Evolutionary conservation across 163 green algal genomes (phyloP).

Genomic region (Volvox carteri): DNA sequence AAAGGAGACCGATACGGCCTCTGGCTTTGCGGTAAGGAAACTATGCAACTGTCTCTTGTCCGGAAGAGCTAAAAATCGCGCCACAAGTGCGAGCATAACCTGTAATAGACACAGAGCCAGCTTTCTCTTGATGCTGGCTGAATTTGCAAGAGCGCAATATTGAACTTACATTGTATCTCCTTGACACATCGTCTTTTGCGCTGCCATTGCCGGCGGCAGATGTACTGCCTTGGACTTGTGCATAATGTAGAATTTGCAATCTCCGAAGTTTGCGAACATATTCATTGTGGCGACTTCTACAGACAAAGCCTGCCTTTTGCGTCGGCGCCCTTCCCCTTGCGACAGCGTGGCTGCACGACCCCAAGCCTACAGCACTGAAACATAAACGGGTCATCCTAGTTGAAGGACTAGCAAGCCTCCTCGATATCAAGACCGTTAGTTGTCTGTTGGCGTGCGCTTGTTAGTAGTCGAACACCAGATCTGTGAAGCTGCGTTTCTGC

Average conservation of each 20-base stretch:
- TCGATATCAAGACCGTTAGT: not conserved
- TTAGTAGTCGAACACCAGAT: no score
- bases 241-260: not conserved
- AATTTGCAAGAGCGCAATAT: not conserved
- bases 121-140: not conserved
- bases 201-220: not conserved
- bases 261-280: not conserved
- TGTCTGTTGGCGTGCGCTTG: no score
- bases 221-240: not conserved
- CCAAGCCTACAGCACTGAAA: not conserved
- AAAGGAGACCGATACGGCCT: conserved; percentile 55
- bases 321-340: not conserved
- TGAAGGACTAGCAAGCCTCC: no score
- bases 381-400: no score
- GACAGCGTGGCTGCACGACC: not conserved
- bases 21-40: conserved; percentile 44
- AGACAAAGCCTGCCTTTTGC: not conserved
- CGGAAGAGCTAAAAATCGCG: not conserved
- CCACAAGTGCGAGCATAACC: conserved; percentile 39
- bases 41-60: conserved; percentile 39
- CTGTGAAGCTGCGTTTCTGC: no score
- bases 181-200: not conserved
- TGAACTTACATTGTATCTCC: conserved; percentile 22
- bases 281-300: conserved; percentile 3
- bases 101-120: not conserved